These are phyloP conservation scores for Neofusicoccum sp. DNA, from an alignment of 2,329 filamentous ascomycete species.

Conservation along the genomic window DNA sequence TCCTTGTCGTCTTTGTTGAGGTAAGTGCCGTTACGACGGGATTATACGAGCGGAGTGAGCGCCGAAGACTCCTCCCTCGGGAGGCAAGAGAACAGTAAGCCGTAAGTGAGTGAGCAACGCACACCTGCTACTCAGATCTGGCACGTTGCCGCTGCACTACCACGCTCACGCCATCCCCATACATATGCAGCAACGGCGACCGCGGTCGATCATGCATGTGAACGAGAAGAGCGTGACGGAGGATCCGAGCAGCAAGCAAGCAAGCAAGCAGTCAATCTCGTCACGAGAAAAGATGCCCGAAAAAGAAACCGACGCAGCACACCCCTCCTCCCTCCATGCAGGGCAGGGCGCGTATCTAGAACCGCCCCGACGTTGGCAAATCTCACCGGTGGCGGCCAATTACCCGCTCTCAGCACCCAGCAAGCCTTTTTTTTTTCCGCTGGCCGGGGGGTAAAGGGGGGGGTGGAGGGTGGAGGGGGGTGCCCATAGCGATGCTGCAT, in stretches of 20 bases:
- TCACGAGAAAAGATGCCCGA: no score
- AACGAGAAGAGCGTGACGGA: neutral
- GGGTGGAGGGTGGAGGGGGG: neutral
- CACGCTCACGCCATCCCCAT: neutral
- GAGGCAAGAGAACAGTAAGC: neutral
- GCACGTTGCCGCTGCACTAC: slow-evolving; percentile 1
- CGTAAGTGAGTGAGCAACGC: neutral
- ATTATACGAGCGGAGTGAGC: neutral
- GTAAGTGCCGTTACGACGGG: neutral
- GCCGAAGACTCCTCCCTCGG: neutral
- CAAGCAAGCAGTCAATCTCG: neutral
- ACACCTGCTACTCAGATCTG: neutral
- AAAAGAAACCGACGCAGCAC: neutral
- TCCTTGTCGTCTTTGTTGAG: neutral
- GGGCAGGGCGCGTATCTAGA: neutral
- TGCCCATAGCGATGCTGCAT: neutral
- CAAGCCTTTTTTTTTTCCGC: neutral
- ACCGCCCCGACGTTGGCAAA: neutral
- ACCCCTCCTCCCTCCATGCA: neutral
- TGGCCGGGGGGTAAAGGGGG: neutral
- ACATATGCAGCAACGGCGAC: neutral
- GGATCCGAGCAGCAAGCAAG: neutral
- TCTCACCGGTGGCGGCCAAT: neutral
- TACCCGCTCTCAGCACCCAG: neutral
- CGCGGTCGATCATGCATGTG: neutral